Conservation (phyloP, 2,329 filamentous ascomycete species). For the Fusarium staphyleae region DNA sequence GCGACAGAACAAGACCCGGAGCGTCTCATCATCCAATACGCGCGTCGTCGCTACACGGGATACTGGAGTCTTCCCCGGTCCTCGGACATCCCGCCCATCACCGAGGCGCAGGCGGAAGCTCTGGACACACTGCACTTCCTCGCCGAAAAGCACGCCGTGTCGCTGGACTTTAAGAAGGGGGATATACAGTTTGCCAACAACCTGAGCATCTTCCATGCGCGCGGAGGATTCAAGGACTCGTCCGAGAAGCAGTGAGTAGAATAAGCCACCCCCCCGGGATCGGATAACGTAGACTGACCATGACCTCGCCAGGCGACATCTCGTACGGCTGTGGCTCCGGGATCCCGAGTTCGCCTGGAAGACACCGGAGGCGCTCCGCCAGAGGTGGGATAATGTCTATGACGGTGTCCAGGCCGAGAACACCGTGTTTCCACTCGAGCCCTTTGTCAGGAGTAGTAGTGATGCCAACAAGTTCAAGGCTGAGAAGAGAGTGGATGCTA, state of each 20-base stretch:
- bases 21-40: slow-evolving; percentile 66
- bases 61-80: slow-evolving; percentile 63
- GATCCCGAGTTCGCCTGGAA: slow-evolving; percentile 59
- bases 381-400: slow-evolving; percentile 62
- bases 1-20: slow-evolving; percentile 55
- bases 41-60: slow-evolving; percentile 64
- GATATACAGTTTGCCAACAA: slow-evolving; percentile 66
- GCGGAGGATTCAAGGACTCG: slow-evolving; percentile 57
- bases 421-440: slow-evolving; percentile 64
- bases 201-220: slow-evolving; percentile 60
- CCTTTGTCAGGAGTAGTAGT: slow-evolving; percentile 44
- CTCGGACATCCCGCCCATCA: slow-evolving; percentile 62
- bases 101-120: slow-evolving; percentile 60
- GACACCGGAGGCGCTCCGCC: slow-evolving; percentile 52
- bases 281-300: too few species aligned
- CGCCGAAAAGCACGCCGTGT: slow-evolving; percentile 54
- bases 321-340: slow-evolving; percentile 59
- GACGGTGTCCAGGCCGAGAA: slow-evolving; percentile 58
- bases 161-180: slow-evolving; percentile 56
- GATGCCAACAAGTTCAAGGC: slow-evolving; percentile 25
- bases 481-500: slow-evolving; percentile 5
- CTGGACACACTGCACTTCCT: slow-evolving; percentile 59
- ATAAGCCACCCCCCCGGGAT: too few species aligned
- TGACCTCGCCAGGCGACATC: slow-evolving; percentile 48
- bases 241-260: slow-evolving; percentile 52